Percentiles rank a stretch among this genome's conserved stretches.
phyloP scores from a whole-genome alignment of 331 rosid species.

The Ulmus americana region DNA sequence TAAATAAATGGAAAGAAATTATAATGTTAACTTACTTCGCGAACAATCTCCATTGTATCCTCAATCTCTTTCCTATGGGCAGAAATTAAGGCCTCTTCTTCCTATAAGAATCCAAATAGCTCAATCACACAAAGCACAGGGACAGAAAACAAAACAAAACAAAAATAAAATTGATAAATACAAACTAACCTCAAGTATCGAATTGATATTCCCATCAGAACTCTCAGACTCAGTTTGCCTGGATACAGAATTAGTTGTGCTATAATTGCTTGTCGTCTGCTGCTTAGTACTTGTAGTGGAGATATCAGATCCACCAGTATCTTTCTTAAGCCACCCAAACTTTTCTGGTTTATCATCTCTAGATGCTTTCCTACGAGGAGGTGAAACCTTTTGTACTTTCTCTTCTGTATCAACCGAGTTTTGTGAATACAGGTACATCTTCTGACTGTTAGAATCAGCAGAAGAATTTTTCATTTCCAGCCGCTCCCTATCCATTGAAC shows the following conservation, averaged over 20 bases:
- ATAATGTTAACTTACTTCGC: slow-evolving; percentile 61
- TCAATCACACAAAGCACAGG: slow-evolving; percentile 20
- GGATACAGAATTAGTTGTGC: slow-evolving; percentile 35
- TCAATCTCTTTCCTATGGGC: slow-evolving; percentile 97
- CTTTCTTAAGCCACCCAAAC: slow-evolving; percentile 52
- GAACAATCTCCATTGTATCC: slow-evolving; percentile 98
- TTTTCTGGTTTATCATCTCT: slow-evolving; percentile 78
- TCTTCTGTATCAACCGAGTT: slow-evolving; percentile 52
- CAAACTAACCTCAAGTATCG: slow-evolving; percentile 74
- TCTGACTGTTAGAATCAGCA: slow-evolving; percentile 48
- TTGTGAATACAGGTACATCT: slow-evolving; percentile 46
- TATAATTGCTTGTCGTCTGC: slow-evolving; percentile 37
- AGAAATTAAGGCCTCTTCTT: slow-evolving; percentile 86
- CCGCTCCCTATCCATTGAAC: slow-evolving; percentile 51
- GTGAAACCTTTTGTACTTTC: slow-evolving; percentile 77
- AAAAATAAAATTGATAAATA: no score
- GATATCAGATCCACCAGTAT: slow-evolving; percentile 44
- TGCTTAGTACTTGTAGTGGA: slow-evolving; percentile 54
- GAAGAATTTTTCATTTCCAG: slow-evolving; percentile 47
- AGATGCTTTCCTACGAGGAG: slow-evolving; percentile 67
- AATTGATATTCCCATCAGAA: slow-evolving; percentile 67
- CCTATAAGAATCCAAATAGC: slow-evolving; percentile 41
- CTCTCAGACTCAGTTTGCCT: slow-evolving; percentile 52
- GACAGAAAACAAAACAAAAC: not conserved
- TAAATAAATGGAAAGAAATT: not conserved